These are phyloP conservation scores for Lathyrus tuberosus DNA, from an alignment of 306 rosid species.

Conservation along the genomic window DNA sequence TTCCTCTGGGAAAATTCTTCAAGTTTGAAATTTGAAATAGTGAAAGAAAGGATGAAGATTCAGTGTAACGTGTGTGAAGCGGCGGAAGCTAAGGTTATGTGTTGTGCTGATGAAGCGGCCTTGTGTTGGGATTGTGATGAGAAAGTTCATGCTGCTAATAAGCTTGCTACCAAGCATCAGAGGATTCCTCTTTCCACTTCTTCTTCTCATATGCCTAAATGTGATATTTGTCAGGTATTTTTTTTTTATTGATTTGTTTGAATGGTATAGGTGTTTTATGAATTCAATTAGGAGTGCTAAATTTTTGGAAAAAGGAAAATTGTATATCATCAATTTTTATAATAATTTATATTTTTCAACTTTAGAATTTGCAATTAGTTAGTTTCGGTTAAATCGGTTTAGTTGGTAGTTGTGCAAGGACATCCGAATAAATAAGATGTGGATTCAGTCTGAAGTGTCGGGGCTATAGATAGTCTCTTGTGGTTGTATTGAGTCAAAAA, in stretches of 20 bases:
- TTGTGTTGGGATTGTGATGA: conserved; percentile 89
- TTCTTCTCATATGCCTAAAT: conserved; percentile 81
- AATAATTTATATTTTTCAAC: background rate
- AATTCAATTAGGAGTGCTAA: background rate
- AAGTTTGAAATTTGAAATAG: background rate
- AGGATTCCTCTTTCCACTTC: conserved; percentile 72
- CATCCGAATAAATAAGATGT: too few species aligned
- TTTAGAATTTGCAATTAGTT: background rate
- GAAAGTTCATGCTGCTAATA: conserved; percentile 92
- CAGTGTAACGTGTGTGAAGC: conserved; percentile 94
- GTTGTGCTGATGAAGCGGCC: conserved; percentile 98
- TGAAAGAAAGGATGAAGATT: conserved; percentile 68
- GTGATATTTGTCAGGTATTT: conserved; percentile 93
- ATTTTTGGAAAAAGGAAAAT: background rate
- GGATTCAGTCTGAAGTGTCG: background rate
- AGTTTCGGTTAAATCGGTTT: too few species aligned
- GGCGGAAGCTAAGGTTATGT: conserved; percentile 85
- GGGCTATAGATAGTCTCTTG: background rate
- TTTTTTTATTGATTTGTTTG: background rate
- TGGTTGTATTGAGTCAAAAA: background rate
- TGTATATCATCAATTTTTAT: background rate
- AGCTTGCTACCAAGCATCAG: conserved; percentile 92
- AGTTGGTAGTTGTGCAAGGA: too few species aligned
- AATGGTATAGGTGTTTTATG: background rate
- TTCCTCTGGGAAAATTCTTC: conserved; percentile 4